Conservation (phyloP, 768 basidiomycete genomes). For the Crucibulum laeve region DNA sequence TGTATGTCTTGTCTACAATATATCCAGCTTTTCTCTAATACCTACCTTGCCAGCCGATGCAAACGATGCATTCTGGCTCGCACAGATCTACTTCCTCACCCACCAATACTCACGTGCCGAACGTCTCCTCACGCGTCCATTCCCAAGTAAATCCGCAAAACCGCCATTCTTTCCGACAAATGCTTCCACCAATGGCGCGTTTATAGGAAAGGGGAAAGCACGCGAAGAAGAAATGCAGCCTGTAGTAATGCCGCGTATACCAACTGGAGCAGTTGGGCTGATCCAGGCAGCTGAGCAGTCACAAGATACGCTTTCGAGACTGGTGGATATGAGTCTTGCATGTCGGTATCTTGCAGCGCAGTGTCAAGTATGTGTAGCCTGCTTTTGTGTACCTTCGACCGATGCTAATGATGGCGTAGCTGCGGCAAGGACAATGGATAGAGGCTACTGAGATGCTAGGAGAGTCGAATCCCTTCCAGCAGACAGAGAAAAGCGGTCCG, state of each 20-base stretch:
- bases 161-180: conserved; percentile 24
- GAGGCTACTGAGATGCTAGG: conserved; percentile 93
- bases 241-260: conserved; percentile 46
- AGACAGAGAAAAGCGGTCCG: conserved; percentile 65
- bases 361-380: conserved; percentile 60
- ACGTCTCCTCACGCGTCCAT: conserved; percentile 83
- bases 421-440: conserved; percentile 87
- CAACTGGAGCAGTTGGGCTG: conserved; percentile 68
- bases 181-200: conserved; percentile 35
- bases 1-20: conserved; percentile 43
- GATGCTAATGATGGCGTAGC: conserved; percentile 27
- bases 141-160: conserved; percentile 51
- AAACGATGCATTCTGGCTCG: conserved; percentile 99
- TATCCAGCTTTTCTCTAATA: conserved; percentile 1
- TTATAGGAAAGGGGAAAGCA: conserved; percentile 54
- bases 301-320: conserved; percentile 63
- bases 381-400: conserved; percentile 1
- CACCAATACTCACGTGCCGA: conserved; percentile 95
- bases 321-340: conserved; percentile 93
- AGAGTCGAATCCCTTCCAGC: conserved; percentile 84
- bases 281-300: conserved; percentile 63
- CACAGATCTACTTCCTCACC: conserved; percentile 95
- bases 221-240: conserved; percentile 44
- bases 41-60: conserved; percentile 66
- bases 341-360: conserved; percentile 97